phyloP scores from a whole-genome alignment of 2,329 filamentous ascomycete species.

The Colletotrichum abscissum region DNA sequence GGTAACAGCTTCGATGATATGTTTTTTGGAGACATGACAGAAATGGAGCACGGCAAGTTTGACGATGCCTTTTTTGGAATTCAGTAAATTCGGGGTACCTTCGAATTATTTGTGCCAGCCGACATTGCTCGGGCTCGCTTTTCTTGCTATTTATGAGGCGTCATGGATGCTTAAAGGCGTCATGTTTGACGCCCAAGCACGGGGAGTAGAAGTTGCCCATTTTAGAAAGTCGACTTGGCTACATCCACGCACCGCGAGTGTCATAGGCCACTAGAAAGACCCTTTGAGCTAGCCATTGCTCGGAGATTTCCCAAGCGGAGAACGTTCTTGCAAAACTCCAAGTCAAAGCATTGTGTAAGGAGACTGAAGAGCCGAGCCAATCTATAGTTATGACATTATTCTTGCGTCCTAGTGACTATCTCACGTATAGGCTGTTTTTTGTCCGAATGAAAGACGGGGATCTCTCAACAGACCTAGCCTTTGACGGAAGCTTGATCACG shows the following conservation, averaged over 20 bases:
- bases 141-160: background rate
- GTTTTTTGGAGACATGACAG: slow-evolving; percentile 56
- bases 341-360: background rate
- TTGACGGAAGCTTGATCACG: background rate
- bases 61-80: slow-evolving; percentile 60
- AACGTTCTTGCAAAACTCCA: background rate
- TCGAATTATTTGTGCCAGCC: background rate
- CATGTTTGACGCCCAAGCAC: background rate
- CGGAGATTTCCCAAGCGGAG: background rate
- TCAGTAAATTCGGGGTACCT: background rate
- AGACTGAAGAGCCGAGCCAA: no score
- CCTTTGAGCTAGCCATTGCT: background rate
- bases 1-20: slow-evolving; percentile 63
- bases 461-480: background rate
- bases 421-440: background rate
- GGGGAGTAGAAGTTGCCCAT: background rate
- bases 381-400: background rate
- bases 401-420: background rate
- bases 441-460: background rate
- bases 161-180: background rate
- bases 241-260: background rate
- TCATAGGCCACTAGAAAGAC: background rate
- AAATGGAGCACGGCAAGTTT: slow-evolving; percentile 58
- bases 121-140: background rate
- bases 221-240: background rate